Conservation (phyloP, 2,329 filamentous ascomycete genomes). For the Falciphora oryzae region DNA sequence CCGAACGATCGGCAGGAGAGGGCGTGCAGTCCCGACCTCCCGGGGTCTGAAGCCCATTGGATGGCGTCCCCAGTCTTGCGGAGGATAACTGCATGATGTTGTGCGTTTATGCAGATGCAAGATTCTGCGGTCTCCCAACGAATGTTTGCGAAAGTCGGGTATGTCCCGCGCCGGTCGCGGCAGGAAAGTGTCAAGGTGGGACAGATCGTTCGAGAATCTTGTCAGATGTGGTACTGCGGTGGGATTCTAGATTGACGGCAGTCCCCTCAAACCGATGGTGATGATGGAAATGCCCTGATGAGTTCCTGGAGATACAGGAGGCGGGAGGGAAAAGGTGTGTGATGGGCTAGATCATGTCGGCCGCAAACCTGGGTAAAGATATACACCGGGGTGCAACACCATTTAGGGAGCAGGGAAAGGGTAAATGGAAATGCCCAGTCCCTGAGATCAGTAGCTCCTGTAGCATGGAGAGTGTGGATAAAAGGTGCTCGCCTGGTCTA, state of each 20-base stretch:
- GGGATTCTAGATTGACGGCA: not conserved
- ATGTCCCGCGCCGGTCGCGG: not conserved
- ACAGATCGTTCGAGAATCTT: too few species aligned
- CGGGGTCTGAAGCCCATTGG: not conserved
- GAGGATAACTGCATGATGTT: not conserved
- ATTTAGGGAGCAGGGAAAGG: not conserved
- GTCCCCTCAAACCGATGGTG: not conserved
- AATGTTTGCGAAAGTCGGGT: too few species aligned
- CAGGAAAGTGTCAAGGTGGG: not conserved
- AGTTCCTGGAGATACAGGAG: not conserved
- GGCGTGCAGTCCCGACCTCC: not conserved
- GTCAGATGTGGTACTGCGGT: not conserved
- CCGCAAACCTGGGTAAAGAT: not conserved
- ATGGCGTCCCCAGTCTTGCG: not conserved
- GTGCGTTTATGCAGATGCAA: not conserved
- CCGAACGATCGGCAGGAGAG: not conserved
- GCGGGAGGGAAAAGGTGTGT: not conserved
- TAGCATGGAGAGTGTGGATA: not conserved
- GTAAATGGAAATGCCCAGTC: not conserved
- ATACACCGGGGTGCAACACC: not conserved
- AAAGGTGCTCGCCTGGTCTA: not conserved
- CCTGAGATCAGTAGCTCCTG: not conserved
- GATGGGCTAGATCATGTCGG: not conserved
- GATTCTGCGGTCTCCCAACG: not conserved
- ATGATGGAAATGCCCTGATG: not conserved